phyloP scores from a whole-genome alignment of 108 stramenopile genomes.

The Nitzschia sp. region DNA sequence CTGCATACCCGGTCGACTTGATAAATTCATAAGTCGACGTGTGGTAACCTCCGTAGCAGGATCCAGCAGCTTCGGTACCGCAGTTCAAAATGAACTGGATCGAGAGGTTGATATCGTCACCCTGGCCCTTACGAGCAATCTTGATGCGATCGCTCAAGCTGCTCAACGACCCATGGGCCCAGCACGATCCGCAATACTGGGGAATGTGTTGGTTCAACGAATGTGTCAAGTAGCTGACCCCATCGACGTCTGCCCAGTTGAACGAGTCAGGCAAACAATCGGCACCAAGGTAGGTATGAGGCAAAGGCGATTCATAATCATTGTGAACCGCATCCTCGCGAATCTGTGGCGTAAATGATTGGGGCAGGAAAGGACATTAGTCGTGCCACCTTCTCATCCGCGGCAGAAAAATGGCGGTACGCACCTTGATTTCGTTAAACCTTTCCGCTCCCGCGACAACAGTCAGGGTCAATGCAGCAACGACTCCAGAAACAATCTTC shows the following conservation, averaged over 20 bases:
- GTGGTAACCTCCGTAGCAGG: slow-evolving; percentile 88
- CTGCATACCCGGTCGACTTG: slow-evolving; percentile 61
- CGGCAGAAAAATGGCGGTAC: not conserved
- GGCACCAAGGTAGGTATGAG: slow-evolving; percentile 70
- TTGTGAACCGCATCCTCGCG: slow-evolving; percentile 47
- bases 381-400: not conserved
- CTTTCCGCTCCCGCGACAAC: slow-evolving; percentile 17
- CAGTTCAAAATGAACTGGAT: slow-evolving; percentile 89
- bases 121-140: slow-evolving; percentile 67
- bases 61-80: slow-evolving; percentile 74
- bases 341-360: slow-evolving; percentile 25
- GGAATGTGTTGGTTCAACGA: slow-evolving; percentile 75
- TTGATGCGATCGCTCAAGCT: slow-evolving; percentile 90
- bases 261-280: slow-evolving; percentile 75
- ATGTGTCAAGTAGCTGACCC: slow-evolving; percentile 75
- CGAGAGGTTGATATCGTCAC: slow-evolving; percentile 73
- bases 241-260: slow-evolving; percentile 80
- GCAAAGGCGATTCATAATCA: slow-evolving; percentile 40
- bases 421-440: slow-evolving; percentile 37
- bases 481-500: not conserved
- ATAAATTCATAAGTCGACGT: slow-evolving; percentile 74
- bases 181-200: slow-evolving; percentile 87
- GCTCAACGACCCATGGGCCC: slow-evolving; percentile 89
- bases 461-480: slow-evolving; percentile 10
- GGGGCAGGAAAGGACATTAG: not conserved